Conservation (phyloP, 1,139 yeast species). For the Candida freyschussii region DNA sequence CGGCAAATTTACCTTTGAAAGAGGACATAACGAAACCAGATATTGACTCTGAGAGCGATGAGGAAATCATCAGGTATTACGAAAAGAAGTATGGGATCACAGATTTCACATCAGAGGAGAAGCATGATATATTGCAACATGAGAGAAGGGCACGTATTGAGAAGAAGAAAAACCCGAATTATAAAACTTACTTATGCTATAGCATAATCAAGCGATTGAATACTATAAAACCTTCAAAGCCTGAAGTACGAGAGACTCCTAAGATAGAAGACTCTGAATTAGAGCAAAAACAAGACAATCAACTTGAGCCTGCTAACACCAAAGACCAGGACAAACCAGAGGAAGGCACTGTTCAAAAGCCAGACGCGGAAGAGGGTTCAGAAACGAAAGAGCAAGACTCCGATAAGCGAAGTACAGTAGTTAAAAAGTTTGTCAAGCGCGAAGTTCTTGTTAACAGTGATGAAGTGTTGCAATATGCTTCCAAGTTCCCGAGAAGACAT, state of each 20-base stretch:
- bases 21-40: conserved; percentile 24
- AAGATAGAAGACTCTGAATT: too few species aligned
- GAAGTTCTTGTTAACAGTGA: conserved; percentile 35
- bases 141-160: conserved; percentile 25
- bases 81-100: conserved; percentile 23
- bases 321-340: neutral
- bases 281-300: too few species aligned
- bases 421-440: conserved; percentile 13
- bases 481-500: conserved; percentile 42
- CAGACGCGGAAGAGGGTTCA: neutral
- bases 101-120: conserved; percentile 26
- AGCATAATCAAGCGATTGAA: conserved; percentile 26
- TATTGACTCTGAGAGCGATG: conserved; percentile 20
- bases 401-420: neutral
- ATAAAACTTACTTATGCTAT: conserved; percentile 25
- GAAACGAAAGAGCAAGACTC: neutral
- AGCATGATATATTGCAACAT: conserved; percentile 26
- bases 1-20: conserved; percentile 18
- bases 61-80: conserved; percentile 25
- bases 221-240: conserved; percentile 14
- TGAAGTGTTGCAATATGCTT: conserved; percentile 43
- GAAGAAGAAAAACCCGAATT: conserved; percentile 23
- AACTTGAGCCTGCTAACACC: too few species aligned
- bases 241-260: too few species aligned
- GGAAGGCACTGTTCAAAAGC: neutral